A percentile compares a stretch with the other conserved stretches of the same genome.
Conservation (phyloP, 768 basidiomycete genomes). For the Psilocybe cubensis region DNA sequence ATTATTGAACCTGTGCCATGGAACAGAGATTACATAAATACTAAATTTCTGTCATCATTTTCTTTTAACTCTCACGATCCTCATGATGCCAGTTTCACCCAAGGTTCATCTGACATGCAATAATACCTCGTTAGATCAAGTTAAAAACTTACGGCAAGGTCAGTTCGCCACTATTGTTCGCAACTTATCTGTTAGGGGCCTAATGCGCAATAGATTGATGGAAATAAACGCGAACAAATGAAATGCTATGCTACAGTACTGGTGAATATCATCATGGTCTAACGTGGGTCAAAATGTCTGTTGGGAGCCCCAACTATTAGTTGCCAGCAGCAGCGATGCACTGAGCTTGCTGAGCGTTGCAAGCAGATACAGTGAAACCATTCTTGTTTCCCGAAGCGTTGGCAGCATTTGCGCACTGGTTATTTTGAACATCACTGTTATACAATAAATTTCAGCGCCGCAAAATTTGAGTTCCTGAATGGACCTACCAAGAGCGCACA, state of each 20-base stretch:
- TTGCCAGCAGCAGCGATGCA: slow-evolving; percentile 38
- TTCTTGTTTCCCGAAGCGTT: slow-evolving; percentile 52
- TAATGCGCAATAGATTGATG: slow-evolving; percentile 4
- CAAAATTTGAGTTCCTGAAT: background rate
- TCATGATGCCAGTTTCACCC: no score
- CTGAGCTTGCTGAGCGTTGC: slow-evolving; percentile 45
- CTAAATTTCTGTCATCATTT: no score
- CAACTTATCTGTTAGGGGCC: background rate
- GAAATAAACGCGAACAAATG: slow-evolving; percentile 5
- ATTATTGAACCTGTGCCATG: no score
- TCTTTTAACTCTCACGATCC: no score
- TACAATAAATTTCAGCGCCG: background rate
- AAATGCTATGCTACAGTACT: background rate
- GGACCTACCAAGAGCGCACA: slow-evolving; percentile 47
- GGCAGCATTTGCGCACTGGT: slow-evolving; percentile 60
- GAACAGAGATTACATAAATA: no score
- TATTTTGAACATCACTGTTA: slow-evolving; percentile 58
- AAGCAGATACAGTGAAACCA: slow-evolving; percentile 49
- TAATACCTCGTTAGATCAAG: no score
- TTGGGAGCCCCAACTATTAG: background rate
- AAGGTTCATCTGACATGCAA: no score
- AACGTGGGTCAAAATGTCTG: background rate
- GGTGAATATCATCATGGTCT: slow-evolving; percentile 3
- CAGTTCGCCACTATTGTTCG: no score
- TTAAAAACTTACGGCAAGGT: no score